Evolutionary conservation across 2,329 filamentous ascomycete species (phyloP).

Genomic region (Apiospora hydei): DNA sequence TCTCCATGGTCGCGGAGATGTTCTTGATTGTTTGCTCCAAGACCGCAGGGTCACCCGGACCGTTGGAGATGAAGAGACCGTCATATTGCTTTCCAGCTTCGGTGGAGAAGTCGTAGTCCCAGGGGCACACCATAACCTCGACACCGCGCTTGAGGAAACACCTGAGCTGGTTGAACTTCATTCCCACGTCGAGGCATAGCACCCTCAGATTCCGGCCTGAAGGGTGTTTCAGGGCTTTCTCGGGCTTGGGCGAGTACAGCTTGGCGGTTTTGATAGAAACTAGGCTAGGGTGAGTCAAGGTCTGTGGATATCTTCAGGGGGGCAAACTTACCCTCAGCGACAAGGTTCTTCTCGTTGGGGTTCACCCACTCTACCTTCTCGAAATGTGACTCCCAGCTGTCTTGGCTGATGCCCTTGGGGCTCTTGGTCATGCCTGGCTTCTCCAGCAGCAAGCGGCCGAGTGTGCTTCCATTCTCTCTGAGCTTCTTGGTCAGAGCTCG

Average conservation of each 20-base stretch:
- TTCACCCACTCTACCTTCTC: constrained; percentile 88
- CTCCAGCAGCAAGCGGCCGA: constrained; percentile 85
- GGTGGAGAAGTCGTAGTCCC: constrained; percentile 89
- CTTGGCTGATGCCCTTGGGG: constrained; percentile 4
- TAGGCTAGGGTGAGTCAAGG: constrained; percentile 56
- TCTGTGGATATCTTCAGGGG: constrained; percentile 29
- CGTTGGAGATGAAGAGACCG: constrained; percentile 97
- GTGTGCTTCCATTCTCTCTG: constrained; percentile 92
- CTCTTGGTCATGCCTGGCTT: constrained; percentile 53
- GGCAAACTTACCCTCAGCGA: constrained; percentile 83
- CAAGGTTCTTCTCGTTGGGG: constrained; percentile 91
- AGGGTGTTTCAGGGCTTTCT: constrained; percentile 80
- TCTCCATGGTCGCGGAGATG: constrained; percentile 76
- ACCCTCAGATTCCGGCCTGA: constrained; percentile 88
- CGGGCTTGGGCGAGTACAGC: constrained; percentile 79
- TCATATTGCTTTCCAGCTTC: constrained; percentile 86
- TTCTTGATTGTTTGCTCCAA: constrained; percentile 82
- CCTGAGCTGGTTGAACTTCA: constrained; percentile 97
- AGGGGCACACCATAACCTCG: constrained; percentile 93
- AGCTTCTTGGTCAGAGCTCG: constrained; percentile 93
- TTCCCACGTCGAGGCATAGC: constrained; percentile 92
- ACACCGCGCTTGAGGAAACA: constrained; percentile 91
- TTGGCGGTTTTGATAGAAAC: constrained; percentile 90
- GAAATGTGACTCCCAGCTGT: constrained; percentile 65
- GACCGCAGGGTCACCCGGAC: constrained; percentile 91